These are phyloP conservation scores for Tillandsia leiboldiana DNA, from an alignment of 176 grass and related monocot species.

Conservation along the genomic window DNA sequence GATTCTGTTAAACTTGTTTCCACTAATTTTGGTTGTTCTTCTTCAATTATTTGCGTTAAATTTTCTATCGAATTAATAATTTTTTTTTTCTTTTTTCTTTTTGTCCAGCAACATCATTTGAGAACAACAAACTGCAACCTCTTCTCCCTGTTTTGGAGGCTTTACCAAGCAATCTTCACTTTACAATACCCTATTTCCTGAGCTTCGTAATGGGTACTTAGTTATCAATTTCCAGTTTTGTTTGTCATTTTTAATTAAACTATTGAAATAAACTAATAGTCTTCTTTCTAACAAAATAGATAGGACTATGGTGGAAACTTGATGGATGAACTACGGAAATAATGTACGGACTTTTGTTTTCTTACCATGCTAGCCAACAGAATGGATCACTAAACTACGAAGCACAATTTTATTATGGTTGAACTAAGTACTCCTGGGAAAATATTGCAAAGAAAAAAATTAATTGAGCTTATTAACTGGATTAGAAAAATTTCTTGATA, in stretches of 20 bases:
- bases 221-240: not conserved
- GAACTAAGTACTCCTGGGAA: no score
- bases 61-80: not conserved
- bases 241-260: not conserved
- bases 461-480: no score
- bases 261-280: no score
- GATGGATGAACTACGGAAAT: not conserved
- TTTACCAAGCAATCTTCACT: constrained; percentile 68
- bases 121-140: constrained; percentile 48
- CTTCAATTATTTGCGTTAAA: not conserved
- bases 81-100: not conserved
- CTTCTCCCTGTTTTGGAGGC: constrained; percentile 71
- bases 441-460: no score
- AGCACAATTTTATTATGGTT: no score
- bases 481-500: no score
- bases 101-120: constrained; percentile 74
- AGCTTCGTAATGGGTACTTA: constrained; percentile 79
- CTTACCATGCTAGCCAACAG: not conserved
- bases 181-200: constrained; percentile 67
- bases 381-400: no score
- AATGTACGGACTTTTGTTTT: not conserved
- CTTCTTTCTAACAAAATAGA: not conserved
- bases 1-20: not conserved
- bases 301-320: not conserved
- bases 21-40: not conserved